Evolutionary conservation across 768 basidiomycete species (phyloP).

Genomic region (Lanmaoa rubissima): DNA sequence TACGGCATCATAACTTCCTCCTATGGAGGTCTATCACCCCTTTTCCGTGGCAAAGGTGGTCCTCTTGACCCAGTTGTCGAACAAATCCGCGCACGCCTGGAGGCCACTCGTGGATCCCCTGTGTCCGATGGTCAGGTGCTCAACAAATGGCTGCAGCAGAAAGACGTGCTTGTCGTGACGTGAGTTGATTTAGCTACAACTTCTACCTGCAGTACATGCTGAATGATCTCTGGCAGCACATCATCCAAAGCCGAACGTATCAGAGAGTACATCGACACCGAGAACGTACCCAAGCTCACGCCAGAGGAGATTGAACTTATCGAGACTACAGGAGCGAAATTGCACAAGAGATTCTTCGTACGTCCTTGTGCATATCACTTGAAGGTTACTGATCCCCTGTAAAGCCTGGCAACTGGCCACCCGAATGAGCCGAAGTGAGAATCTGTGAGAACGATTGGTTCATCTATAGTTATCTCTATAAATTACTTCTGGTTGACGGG

Average conservation of each 20-base stretch:
- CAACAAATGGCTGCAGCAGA: slow-evolving; percentile 30
- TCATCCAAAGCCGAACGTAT: slow-evolving; percentile 33
- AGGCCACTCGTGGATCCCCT: slow-evolving; percentile 21
- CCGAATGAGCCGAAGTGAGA: slow-evolving; percentile 8
- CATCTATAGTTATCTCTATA: background rate
- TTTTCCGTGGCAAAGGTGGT: slow-evolving; percentile 36
- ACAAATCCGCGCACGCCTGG: slow-evolving; percentile 31
- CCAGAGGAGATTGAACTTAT: slow-evolving; percentile 24
- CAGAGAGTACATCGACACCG: slow-evolving; percentile 33
- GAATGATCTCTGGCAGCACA: slow-evolving; percentile 23
- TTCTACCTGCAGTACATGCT: background rate
- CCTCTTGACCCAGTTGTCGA: slow-evolving; percentile 40
- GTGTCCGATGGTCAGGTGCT: slow-evolving; percentile 33
- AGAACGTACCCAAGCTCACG: slow-evolving; percentile 29
- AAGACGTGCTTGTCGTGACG: slow-evolving; percentile 33
- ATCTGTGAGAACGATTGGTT: background rate
- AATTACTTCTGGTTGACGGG: background rate
- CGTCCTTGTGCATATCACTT: slow-evolving; percentile 1
- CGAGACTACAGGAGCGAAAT: slow-evolving; percentile 25
- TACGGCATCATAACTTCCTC: slow-evolving; percentile 40
- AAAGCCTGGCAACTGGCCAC: slow-evolving; percentile 20
- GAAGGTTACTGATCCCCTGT: background rate
- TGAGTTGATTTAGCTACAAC: slow-evolving; percentile 8
- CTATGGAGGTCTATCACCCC: slow-evolving; percentile 40
- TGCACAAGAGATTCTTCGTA: slow-evolving; percentile 26